These are phyloP conservation scores for Yamadazyma kanchanaburiensis DNA, from an alignment of 1,139 yeast genomes.

Conservation along the genomic window DNA sequence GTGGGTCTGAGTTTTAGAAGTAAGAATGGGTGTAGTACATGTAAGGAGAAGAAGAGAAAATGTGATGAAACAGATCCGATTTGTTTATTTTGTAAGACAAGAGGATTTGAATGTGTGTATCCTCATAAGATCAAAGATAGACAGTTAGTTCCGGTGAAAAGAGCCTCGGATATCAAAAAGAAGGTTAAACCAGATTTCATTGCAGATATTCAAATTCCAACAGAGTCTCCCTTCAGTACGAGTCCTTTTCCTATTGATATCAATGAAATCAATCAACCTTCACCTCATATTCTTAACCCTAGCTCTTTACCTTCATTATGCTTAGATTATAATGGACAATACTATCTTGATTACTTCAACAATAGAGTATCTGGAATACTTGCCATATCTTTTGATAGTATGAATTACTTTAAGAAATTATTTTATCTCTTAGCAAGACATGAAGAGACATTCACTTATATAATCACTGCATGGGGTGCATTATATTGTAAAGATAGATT, in stretches of 20 bases:
- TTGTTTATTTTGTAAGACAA: constrained; percentile 20
- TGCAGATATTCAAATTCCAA: neutral
- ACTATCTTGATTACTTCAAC: constrained; percentile 16
- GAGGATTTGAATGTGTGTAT: constrained; percentile 19
- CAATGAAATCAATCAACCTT: neutral
- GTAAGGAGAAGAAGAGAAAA: constrained; percentile 19
- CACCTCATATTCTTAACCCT: constrained; percentile 2
- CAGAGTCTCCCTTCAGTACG: too few species aligned
- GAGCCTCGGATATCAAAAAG: neutral
- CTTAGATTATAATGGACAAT: constrained; percentile 15
- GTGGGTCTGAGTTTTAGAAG: constrained; percentile 13
- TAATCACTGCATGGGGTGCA: constrained; percentile 44
- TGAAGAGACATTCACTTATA: constrained; percentile 36
- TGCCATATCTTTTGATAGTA: constrained; percentile 25
- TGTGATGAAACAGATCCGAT: constrained; percentile 26
- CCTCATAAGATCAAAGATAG: neutral
- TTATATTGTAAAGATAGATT: constrained; percentile 14
- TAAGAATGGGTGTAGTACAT: constrained; percentile 16
- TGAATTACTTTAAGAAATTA: constrained; percentile 42
- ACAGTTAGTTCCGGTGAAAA: too few species aligned
- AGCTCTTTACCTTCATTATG: constrained; percentile 6
- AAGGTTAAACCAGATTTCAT: neutral
- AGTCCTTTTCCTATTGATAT: neutral
- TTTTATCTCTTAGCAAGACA: constrained; percentile 34
- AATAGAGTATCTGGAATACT: constrained; percentile 17